Percentiles rank a stretch among this genome's conserved stretches.
Conservation (phyloP, 805 yeast species). For the Myxozyma monticola region DNA sequence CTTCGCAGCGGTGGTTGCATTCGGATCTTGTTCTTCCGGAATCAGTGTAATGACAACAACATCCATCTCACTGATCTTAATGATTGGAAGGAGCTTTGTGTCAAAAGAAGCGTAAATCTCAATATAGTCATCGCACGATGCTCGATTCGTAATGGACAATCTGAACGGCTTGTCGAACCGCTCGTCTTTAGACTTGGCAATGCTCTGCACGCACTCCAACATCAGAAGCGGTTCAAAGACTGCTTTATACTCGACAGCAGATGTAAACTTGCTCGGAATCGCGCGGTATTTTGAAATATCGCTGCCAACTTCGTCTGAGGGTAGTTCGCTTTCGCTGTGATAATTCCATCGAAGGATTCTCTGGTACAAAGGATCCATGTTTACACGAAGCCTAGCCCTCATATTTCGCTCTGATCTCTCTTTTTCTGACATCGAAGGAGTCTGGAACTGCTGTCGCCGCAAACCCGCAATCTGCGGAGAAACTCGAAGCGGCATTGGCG, state of each 20-base stretch:
- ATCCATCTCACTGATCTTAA: conserved; percentile 72
- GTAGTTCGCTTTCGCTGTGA: conserved; percentile 54
- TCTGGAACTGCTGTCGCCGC: conserved; percentile 9
- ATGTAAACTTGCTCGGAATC: conserved; percentile 57
- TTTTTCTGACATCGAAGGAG: conserved; percentile 42
- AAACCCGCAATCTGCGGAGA: conserved; percentile 8
- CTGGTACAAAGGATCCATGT: conserved; percentile 70
- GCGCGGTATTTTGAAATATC: conserved; percentile 43
- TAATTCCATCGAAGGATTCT: conserved; percentile 77
- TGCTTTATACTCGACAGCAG: conserved; percentile 64
- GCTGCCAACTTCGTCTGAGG: conserved; percentile 48
- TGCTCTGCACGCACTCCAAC: conserved; percentile 92
- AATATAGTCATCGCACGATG: conserved; percentile 80
- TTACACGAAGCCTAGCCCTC: conserved; percentile 77
- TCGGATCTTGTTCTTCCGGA: conserved; percentile 39
- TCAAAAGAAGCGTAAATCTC: conserved; percentile 79
- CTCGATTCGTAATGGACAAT: conserved; percentile 72
- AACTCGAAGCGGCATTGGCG: conserved; percentile 22
- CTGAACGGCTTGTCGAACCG: conserved; percentile 61
- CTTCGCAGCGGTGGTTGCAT: neutral
- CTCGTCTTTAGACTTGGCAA: conserved; percentile 69
- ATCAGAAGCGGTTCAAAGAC: conserved; percentile 77
- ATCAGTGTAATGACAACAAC: conserved; percentile 63
- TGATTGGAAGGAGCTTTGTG: conserved; percentile 50
- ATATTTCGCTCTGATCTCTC: conserved; percentile 70